Evolutionary conservation across 108 stramenopile species (phyloP).

Genomic region (Aurantiochytrium sp.): DNA sequence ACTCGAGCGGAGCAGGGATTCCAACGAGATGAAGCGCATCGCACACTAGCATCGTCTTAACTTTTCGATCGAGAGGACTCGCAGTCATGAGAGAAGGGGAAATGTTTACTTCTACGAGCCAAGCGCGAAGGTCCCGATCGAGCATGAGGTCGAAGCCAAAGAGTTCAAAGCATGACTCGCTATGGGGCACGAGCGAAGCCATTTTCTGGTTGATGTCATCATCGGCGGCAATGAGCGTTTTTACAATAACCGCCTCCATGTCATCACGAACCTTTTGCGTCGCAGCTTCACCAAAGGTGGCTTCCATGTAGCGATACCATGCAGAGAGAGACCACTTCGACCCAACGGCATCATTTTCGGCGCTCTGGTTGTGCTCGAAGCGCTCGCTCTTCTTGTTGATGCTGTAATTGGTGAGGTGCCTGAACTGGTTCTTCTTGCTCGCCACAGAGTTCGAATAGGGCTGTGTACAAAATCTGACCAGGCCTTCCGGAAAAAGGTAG

Average conservation of each 20-base stretch:
- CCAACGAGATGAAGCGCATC: conserved; percentile 24
- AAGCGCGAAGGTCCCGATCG: background rate
- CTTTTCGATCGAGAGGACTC: conserved; percentile 36
- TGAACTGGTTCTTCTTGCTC: background rate
- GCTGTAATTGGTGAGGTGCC: conserved; percentile 59
- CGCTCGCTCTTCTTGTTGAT: conserved; percentile 50
- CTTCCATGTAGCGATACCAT: conserved; percentile 45
- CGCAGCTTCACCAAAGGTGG: conserved; percentile 35
- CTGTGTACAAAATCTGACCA: conserved; percentile 27
- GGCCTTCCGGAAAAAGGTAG: conserved; percentile 23
- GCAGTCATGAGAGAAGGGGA: conserved; percentile 59
- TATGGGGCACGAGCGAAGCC: background rate
- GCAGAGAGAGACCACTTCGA: conserved; percentile 57
- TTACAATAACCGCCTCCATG: conserved; percentile 53
- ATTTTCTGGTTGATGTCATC: conserved; percentile 26
- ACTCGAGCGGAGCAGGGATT: background rate
- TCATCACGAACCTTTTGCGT: conserved; percentile 38
- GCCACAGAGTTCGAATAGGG: background rate
- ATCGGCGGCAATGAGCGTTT: conserved; percentile 61
- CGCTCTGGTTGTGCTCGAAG: conserved; percentile 31
- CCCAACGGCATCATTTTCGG: conserved; percentile 19
- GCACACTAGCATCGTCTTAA: conserved; percentile 36
- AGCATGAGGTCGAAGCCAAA: conserved; percentile 36
- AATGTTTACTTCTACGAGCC: conserved; percentile 50
- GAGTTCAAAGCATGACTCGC: conserved; percentile 8